Conservation (phyloP, 73 alveolate genomes). For the Uronychia setigera region DNA sequence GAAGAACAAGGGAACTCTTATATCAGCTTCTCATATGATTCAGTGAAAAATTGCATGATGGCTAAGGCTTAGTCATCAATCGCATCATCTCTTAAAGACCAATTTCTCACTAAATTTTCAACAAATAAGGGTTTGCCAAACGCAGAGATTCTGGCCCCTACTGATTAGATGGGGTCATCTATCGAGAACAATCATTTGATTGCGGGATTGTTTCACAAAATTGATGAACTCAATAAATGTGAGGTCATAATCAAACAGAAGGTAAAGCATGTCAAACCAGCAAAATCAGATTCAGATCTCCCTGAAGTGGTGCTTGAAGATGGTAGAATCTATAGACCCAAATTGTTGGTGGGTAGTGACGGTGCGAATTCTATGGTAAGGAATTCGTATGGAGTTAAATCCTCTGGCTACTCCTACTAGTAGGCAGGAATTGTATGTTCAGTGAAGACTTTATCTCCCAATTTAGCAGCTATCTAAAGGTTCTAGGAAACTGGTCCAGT, state of each 20-base stretch:
- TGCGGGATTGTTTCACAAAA: constrained; percentile 33
- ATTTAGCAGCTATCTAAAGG: constrained; percentile 62
- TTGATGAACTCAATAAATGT: constrained; percentile 17
- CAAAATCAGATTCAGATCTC: not conserved
- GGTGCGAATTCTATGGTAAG: constrained; percentile 75
- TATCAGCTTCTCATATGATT: constrained; percentile 29
- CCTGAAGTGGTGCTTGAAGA: constrained; percentile 55
- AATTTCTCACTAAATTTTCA: not conserved
- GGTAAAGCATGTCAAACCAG: constrained; percentile 25
- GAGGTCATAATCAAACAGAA: constrained; percentile 17
- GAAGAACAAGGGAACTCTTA: constrained; percentile 51
- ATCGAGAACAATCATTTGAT: constrained; percentile 49
- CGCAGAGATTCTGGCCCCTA: constrained; percentile 21
- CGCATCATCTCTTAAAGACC: not conserved
- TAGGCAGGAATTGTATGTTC: constrained; percentile 78
- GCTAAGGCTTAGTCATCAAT: constrained; percentile 21
- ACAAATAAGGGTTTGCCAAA: not conserved
- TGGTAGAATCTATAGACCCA: constrained; percentile 52
- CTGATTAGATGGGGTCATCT: constrained; percentile 44
- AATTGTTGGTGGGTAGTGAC: constrained; percentile 81
- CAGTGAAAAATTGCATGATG: constrained; percentile 7
- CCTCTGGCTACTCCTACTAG: constrained; percentile 66
- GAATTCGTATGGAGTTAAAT: constrained; percentile 58
- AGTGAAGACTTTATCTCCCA: constrained; percentile 56
- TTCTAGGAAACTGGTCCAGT: constrained; percentile 79